A percentile compares a stretch with the other conserved stretches of the same genome.
phyloP scores from a whole-genome alignment of 371 early-diverging fungal species.

The Rhizopus sp. region DNA sequence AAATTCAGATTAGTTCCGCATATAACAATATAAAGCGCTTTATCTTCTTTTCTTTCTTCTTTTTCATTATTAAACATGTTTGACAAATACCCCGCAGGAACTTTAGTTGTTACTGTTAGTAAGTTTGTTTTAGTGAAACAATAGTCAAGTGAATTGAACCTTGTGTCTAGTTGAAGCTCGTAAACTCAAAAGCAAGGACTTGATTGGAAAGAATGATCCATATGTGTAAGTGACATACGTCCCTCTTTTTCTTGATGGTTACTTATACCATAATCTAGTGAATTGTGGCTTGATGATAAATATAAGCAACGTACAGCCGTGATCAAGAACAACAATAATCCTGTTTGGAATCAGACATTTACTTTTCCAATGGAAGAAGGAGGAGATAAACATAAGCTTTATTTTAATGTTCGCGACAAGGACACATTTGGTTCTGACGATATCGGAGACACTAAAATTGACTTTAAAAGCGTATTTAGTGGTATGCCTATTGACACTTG shows the following conservation, averaged over 20 bases:
- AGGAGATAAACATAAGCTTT: conserved; percentile 25
- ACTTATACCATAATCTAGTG: conserved; percentile 9
- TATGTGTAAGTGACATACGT: conserved; percentile 27
- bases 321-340: conserved; percentile 48
- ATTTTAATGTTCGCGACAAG: conserved; percentile 46
- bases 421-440: conserved; percentile 41
- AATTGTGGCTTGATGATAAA: conserved; percentile 28
- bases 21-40: too few relatives aligned
- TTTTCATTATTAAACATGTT: conserved; percentile 15
- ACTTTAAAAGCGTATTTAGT: conserved; percentile 24
- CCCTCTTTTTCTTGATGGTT: not conserved
- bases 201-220: conserved; percentile 31
- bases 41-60: conserved; percentile 2
- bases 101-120: conserved; percentile 30
- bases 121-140: conserved; percentile 8
- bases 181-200: conserved; percentile 26
- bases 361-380: conserved; percentile 25
- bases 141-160: not conserved
- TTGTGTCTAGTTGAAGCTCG: conserved; percentile 29
- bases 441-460: conserved; percentile 44
- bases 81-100: conserved; percentile 24
- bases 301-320: conserved; percentile 50
- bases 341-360: conserved; percentile 39
- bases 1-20: too few relatives aligned
- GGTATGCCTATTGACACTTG: conserved; percentile 34